phyloP scores from a whole-genome alignment of 1,284 basidiomycete genomes.

The Trichosporon coremiiforme region DNA sequence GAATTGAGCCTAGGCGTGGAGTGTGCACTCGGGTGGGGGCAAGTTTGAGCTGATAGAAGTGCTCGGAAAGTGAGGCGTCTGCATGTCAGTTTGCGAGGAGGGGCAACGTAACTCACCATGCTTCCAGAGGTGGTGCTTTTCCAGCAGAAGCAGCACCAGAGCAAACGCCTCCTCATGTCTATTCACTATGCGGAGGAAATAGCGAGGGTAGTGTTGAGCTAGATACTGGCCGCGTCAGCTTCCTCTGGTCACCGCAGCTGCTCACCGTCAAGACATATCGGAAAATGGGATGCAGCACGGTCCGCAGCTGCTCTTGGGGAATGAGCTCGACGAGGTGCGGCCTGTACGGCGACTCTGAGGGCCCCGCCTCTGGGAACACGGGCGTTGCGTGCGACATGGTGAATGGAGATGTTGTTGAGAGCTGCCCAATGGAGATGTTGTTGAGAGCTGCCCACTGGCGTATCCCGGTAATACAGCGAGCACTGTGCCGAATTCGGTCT shows the following conservation, averaged over 20 bases:
- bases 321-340: constrained; percentile 95
- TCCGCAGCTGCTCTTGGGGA: constrained; percentile 90
- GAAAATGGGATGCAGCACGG: constrained; percentile 89
- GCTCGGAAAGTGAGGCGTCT: constrained; percentile 55
- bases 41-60: constrained; percentile 52
- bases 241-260: neutral
- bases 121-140: constrained; percentile 83
- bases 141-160: constrained; percentile 80
- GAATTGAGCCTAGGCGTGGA: constrained; percentile 35
- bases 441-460: constrained; percentile 12
- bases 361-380: constrained; percentile 30
- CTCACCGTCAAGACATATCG: constrained; percentile 90
- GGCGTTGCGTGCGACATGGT: constrained; percentile 16
- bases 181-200: constrained; percentile 88
- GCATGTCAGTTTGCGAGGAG: constrained; percentile 10
- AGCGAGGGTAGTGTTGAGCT: constrained; percentile 91
- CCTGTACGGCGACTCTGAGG: constrained; percentile 47
- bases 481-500: neutral
- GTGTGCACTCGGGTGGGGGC: constrained; percentile 37
- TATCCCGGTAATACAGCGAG: neutral
- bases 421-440: neutral
- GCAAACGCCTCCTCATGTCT: constrained; percentile 96
- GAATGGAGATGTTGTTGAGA: neutral
- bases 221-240: constrained; percentile 68
- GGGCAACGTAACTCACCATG: constrained; percentile 62